Evolutionary conservation across 208 protist species (phyloP).

Genomic region (Acanthamoeba healyi): DNA sequence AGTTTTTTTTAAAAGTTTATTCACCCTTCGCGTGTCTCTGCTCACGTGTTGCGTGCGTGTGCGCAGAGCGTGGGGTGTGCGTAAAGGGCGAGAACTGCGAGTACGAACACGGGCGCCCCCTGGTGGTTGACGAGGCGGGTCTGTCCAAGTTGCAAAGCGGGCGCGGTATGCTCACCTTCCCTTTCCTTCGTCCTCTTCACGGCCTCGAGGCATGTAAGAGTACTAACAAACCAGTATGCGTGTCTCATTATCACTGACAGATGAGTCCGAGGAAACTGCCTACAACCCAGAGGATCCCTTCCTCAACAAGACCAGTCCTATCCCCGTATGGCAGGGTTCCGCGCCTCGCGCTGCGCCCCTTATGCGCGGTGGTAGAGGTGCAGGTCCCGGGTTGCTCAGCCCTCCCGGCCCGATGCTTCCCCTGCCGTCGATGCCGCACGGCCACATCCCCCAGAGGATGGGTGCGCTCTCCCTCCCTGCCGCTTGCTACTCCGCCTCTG

Average conservation of each 20-base stretch:
- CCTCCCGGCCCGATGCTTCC: neutral
- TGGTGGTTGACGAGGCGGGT: conserved; percentile 34
- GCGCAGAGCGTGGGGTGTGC: conserved; percentile 23
- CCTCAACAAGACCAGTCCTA: conserved; percentile 26
- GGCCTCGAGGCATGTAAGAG: too few relatives aligned
- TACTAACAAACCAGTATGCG: too few relatives aligned
- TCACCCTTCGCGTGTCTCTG: neutral
- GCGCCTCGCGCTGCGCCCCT: neutral
- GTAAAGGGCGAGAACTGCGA: conserved; percentile 12
- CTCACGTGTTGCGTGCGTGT: neutral
- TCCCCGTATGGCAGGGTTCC: conserved; percentile 35
- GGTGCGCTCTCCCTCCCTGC: neutral
- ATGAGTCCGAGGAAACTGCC: conserved; percentile 7
- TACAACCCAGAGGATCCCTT: conserved; percentile 62
- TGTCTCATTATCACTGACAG: neutral
- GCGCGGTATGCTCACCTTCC: neutral
- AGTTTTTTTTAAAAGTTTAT: neutral
- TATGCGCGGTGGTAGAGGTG: neutral
- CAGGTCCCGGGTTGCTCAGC: neutral
- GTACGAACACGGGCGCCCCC: conserved; percentile 26
- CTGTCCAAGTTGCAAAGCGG: conserved; percentile 18
- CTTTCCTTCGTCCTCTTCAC: neutral
- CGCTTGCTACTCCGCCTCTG: too few relatives aligned
- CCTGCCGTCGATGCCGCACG: neutral
- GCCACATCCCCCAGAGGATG: neutral